Conservation (phyloP, 139 green algal species). For the Micractinium conductrix region DNA sequence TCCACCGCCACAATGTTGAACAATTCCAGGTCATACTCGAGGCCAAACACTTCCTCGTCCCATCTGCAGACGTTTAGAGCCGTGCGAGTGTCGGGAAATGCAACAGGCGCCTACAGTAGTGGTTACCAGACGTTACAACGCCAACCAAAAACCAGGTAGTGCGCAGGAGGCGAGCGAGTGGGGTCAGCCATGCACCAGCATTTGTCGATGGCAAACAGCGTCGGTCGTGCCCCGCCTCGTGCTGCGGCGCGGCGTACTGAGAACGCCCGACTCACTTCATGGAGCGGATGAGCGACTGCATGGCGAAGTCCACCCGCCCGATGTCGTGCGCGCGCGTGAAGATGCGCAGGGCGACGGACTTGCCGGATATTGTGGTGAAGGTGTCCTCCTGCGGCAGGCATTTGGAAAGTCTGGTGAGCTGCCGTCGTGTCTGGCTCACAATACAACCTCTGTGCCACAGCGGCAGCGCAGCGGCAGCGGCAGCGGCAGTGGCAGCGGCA, state of each 20-base stretch:
- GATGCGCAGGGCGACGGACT: conserved; percentile 88
- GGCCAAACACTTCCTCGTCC: conserved; percentile 85
- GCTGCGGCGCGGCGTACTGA: too few relatives aligned
- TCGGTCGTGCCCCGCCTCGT: too few relatives aligned
- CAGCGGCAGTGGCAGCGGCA: too few relatives aligned
- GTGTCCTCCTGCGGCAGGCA: conserved; percentile 68
- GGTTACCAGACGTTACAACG: too few relatives aligned
- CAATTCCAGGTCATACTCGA: conserved; percentile 97
- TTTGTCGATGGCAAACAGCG: background rate
- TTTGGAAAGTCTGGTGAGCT: background rate
- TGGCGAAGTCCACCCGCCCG: conserved; percentile 83
- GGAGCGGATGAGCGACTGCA: conserved; percentile 89
- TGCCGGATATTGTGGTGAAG: conserved; percentile 84
- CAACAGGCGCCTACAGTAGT: background rate
- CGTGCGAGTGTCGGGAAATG: background rate
- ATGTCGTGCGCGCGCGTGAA: conserved; percentile 77
- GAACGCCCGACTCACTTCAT: conserved; percentile 81
- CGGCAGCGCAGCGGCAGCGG: too few relatives aligned
- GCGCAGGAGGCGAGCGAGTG: too few relatives aligned
- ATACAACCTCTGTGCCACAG: too few relatives aligned
- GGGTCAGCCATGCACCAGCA: too few relatives aligned
- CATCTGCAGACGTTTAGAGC: conserved; percentile 37
- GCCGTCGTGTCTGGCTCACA: background rate
- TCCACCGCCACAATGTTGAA: conserved; percentile 96
- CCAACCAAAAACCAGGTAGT: too few relatives aligned